These are phyloP conservation scores for Triticum aestivum DNA, from an alignment of 176 grass and related monocot species.

Conservation along the genomic window IWGSC_CS_RefSeq_v2.1 NC_057806.1:566080169-566080668, in stretches of 20 bases:
- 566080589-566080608: constrained; percentile 65
- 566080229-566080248: constrained; percentile 70
- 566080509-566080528: constrained; percentile 82
- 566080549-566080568: constrained; percentile 53
- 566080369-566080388: neutral
- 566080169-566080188: constrained; percentile 56
- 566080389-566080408: neutral
- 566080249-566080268: constrained; percentile 67
- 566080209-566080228: constrained; percentile 39
- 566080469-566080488: constrained; percentile 62
- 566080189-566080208: constrained; percentile 55
- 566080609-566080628: constrained; percentile 38
- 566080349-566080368: constrained; percentile 7
- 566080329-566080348: constrained; percentile 35
- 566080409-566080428: constrained; percentile 90
- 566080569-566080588: constrained; percentile 63
- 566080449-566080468: constrained; percentile 55
- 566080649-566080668: constrained; percentile 28
- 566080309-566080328: constrained; percentile 51
- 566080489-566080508: constrained; percentile 60
- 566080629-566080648: constrained; percentile 28
- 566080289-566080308: constrained; percentile 70
- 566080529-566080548: constrained; percentile 90
- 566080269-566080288: constrained; percentile 76
- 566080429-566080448: constrained; percentile 51